phyloP scores from a whole-genome alignment of 140 eudicot species.

The Senecio squalidus region DNA sequence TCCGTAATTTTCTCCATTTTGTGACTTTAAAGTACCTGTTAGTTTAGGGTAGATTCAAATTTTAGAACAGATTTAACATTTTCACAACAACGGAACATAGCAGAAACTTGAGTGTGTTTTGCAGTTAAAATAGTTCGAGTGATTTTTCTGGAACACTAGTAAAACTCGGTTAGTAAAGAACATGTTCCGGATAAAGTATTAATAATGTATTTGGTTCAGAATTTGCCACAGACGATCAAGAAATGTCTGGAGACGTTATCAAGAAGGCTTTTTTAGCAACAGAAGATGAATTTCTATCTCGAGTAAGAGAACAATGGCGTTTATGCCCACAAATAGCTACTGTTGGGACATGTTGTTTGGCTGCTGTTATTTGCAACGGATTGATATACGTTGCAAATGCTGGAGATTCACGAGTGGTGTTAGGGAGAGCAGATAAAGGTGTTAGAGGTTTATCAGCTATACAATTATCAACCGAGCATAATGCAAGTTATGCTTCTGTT shows the following conservation, averaged over 20 bases:
- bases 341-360: constrained; percentile 88
- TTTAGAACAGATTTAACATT: no score
- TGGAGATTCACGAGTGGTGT: constrained; percentile 90
- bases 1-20: no score
- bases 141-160: no score
- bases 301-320: constrained; percentile 67
- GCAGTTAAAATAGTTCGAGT: no score
- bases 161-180: no score
- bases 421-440: constrained; percentile 65
- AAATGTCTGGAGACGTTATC: constrained; percentile 63
- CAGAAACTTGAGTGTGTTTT: no score
- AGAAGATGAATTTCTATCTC: constrained; percentile 72
- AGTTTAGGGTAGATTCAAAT: no score
- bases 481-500: constrained; percentile 65
- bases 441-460: constrained; percentile 60
- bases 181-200: not conserved
- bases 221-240: constrained; percentile 67
- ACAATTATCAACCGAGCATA: constrained; percentile 83
- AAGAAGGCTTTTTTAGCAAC: constrained; percentile 85
- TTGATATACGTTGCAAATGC: constrained; percentile 75
- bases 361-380: constrained; percentile 71
- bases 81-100: no score
- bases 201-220: constrained; percentile 28
- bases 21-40: no score
- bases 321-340: constrained; percentile 73